Base-by-base conservation (phyloP, 441 rosid genomes). In the Erodium trifolium region DNA sequence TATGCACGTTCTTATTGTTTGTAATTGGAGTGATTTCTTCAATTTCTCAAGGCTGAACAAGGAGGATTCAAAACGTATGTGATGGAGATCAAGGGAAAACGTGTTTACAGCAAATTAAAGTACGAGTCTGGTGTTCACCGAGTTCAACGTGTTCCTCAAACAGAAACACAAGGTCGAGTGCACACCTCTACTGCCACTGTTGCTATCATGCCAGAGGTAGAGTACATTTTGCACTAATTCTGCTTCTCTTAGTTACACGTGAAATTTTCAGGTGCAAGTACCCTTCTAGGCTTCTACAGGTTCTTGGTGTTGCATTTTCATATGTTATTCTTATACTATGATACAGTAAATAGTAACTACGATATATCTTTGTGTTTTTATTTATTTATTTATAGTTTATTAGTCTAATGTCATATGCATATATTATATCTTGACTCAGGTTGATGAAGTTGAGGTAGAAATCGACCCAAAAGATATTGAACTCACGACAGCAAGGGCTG, bases 111-210 rank as follows among this genome's bases (percentile, higher is more conserved):
- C 85, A 93, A 93, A 79, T 82, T 93, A 57, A 93, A 93, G 70
- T 93, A 84, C 45, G 98, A 93, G 73, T 89, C 96, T 73, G 98
- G 98, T 71, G 98, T 93, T 72, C 97, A 91, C 76, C 84, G 95
- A 69, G 98, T 93, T 65, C 97, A 93, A 79, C 92, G 96, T 60
- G 97, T 93, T 73, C 98, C 98, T 84, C 93, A 86, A 78, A 93
- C 97, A 63, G 97, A 91, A 77, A 64, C 98, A 74, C 97, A 91
- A 73, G 97, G 97, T 1, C 95, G 97, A 60, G 92, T 91, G 31
- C 98, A 93, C 80, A 93, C 96, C 72, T 93, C 98, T 77, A 91
- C 98, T 71, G 97, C 98, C 53, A 91, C 97, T 57, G 93, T 91
- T 63, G 98, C 98, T 67, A 88, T 93, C 84, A 93, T 93, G 98